Percentiles rank a stretch among this genome's conserved stretches.
phyloP scores from a whole-genome alignment of 352 stramenopile genomes.

The Phytophthora pseudosyringae region DNA sequence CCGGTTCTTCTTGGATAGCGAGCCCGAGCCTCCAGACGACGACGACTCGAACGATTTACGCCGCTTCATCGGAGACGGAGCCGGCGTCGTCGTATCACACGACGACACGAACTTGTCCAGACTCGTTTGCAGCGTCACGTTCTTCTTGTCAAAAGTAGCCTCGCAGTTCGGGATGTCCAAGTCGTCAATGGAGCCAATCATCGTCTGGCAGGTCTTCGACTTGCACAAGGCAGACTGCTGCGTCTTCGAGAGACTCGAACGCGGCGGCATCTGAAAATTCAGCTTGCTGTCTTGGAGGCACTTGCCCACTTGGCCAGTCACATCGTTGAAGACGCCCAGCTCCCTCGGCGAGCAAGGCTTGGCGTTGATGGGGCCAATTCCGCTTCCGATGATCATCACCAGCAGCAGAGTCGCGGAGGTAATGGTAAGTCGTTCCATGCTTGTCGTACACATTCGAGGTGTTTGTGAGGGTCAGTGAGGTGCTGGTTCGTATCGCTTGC shows the following conservation, averaged over 20 bases:
- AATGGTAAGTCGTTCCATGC: constrained; percentile 12
- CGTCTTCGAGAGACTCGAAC: constrained; percentile 28
- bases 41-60: constrained; percentile 39
- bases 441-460: constrained; percentile 17
- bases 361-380: neutral
- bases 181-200: constrained; percentile 67
- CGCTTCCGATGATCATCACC: constrained; percentile 12
- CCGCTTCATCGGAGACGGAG: constrained; percentile 55
- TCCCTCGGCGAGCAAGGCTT: constrained; percentile 47
- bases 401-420: constrained; percentile 13
- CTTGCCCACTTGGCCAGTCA: constrained; percentile 41
- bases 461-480: neutral
- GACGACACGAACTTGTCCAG: constrained; percentile 54
- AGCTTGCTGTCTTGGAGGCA: constrained; percentile 50
- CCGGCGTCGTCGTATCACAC: constrained; percentile 43
- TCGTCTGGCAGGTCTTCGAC: constrained; percentile 48
- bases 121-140: constrained; percentile 58
- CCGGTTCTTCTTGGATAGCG: constrained; percentile 23
- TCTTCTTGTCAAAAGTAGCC: constrained; percentile 46
- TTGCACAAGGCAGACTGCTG: constrained; percentile 50
- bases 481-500: constrained; percentile 28
- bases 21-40: constrained; percentile 23
- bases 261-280: constrained; percentile 49
- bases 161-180: constrained; percentile 64
- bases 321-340: constrained; percentile 54